A percentile compares a stretch with the other conserved stretches of the same genome.
Evolutionary conservation across 768 basidiomycete species (phyloP).

Genomic region (Russula ochroleuca): DNA sequence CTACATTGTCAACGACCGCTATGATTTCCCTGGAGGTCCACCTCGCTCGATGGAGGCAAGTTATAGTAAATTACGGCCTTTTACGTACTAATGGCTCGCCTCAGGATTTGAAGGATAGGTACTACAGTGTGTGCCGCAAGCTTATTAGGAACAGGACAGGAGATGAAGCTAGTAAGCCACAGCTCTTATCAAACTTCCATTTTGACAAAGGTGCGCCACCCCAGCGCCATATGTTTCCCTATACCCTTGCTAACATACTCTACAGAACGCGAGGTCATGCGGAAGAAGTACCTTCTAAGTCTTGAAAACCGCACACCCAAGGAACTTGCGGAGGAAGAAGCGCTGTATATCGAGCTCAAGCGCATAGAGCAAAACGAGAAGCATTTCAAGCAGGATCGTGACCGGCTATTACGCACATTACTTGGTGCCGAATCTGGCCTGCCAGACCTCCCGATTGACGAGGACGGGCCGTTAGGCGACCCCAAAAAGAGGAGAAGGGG

Average conservation of each 20-base stretch:
- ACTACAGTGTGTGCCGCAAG: constrained; percentile 87
- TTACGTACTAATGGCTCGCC: not conserved
- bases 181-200: constrained; percentile 62
- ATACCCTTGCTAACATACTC: not conserved
- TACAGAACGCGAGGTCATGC: constrained; percentile 77
- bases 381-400: constrained; percentile 81
- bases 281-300: constrained; percentile 82
- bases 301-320: constrained; percentile 86
- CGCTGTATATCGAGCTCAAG: constrained; percentile 88
- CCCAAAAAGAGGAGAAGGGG: constrained; percentile 57
- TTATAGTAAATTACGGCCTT: constrained; percentile 7
- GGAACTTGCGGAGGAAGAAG: constrained; percentile 93
- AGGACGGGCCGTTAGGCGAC: constrained; percentile 52
- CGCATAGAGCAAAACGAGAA: constrained; percentile 92
- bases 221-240: not conserved
- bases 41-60: constrained; percentile 67
- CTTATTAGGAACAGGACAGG: constrained; percentile 78
- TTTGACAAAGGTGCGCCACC: constrained; percentile 80
- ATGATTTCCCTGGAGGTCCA: constrained; percentile 60
- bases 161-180: constrained; percentile 66
- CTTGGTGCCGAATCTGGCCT: constrained; percentile 86
- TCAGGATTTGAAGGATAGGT: constrained; percentile 91
- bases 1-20: constrained; percentile 87
- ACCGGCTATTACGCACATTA: constrained; percentile 78
- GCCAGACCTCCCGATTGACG: constrained; percentile 60